These are phyloP conservation scores for Jatropha podagrica DNA, from an alignment of 441 rosid genomes.

Conservation along the genomic window DNA sequence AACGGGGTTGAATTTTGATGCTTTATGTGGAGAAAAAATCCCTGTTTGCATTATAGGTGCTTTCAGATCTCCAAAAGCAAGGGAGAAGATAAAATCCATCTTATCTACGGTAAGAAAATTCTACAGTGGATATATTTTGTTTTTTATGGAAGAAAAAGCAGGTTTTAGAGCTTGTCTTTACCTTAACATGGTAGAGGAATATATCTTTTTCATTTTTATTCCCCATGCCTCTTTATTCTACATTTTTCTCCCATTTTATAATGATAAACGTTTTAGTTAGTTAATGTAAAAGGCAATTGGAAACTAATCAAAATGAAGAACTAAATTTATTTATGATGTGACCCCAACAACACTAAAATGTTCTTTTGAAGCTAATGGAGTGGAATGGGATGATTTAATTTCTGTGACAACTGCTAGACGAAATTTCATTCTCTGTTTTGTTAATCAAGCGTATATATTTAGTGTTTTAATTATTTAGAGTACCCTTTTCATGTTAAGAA, in stretches of 20 bases:
- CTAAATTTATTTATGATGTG: not conserved
- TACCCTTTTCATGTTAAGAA: not conserved
- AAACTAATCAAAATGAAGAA: not conserved
- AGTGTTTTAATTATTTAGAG: not conserved
- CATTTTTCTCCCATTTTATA: not conserved
- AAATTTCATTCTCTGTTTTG: not conserved
- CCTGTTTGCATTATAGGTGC: conserved; percentile 86
- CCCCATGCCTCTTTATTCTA: not conserved
- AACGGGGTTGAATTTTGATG: conserved; percentile 46
- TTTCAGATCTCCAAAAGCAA: conserved; percentile 59
- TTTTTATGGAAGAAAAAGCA: not conserved
- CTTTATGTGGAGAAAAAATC: conserved; percentile 58
- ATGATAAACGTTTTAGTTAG: not conserved
- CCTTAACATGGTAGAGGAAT: not conserved
- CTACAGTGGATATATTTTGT: not conserved
- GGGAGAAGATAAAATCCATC: conserved; percentile 60
- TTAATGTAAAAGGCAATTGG: not conserved
- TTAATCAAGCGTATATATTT: no score
- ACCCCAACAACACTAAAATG: not conserved
- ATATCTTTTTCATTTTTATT: not conserved
- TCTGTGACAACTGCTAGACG: not conserved
- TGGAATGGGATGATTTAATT: not conserved
- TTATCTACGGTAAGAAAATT: conserved; percentile 49
- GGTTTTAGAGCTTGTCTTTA: not conserved
- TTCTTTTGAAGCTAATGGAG: not conserved